Conservation (phyloP, 306 rosid genomes). For the Astragalus glycyphyllos region DNA sequence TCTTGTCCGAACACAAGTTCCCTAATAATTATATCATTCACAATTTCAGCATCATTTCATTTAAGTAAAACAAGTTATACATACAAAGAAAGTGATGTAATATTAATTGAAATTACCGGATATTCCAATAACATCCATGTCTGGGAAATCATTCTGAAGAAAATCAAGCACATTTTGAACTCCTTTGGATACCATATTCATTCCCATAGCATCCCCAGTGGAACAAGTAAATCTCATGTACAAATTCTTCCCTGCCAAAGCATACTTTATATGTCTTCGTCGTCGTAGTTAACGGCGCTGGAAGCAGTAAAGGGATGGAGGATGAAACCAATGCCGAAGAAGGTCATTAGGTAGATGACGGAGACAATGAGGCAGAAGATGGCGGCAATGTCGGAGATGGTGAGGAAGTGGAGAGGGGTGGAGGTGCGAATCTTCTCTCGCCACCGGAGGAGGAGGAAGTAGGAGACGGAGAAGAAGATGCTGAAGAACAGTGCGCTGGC, state of each 20-base stretch:
- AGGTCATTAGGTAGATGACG: slow-evolving; percentile 75
- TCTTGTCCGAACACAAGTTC: slow-evolving; percentile 91
- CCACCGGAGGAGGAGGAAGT: slow-evolving; percentile 83
- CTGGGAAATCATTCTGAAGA: slow-evolving; percentile 75
- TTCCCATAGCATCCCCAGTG: slow-evolving; percentile 98
- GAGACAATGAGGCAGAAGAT: slow-evolving; percentile 70
- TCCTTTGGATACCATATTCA: slow-evolving; percentile 97
- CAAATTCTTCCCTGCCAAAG: slow-evolving; percentile 82
- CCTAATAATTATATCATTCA: slow-evolving; percentile 38
- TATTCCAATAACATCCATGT: slow-evolving; percentile 93
- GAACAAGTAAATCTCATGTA: slow-evolving; percentile 77
- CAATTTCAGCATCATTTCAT: not conserved
- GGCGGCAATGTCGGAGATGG: slow-evolving; percentile 69
- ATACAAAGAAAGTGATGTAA: not conserved
- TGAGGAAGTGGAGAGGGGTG: slow-evolving; percentile 77
- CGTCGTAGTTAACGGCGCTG: slow-evolving; percentile 59
- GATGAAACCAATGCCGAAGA: slow-evolving; percentile 81
- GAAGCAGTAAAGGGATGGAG: slow-evolving; percentile 56
- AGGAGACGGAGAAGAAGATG: slow-evolving; percentile 80
- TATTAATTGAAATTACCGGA: slow-evolving; percentile 53
- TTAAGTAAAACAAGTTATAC: no score
- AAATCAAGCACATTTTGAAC: slow-evolving; percentile 79
- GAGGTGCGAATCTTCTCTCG: slow-evolving; percentile 86
- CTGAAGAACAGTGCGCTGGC: slow-evolving; percentile 71
- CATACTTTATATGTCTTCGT: slow-evolving; percentile 59